These are phyloP conservation scores for Lichtheimia corymbifera DNA, from an alignment of 371 early-diverging fungal species.

Conservation along the genomic window DNA sequence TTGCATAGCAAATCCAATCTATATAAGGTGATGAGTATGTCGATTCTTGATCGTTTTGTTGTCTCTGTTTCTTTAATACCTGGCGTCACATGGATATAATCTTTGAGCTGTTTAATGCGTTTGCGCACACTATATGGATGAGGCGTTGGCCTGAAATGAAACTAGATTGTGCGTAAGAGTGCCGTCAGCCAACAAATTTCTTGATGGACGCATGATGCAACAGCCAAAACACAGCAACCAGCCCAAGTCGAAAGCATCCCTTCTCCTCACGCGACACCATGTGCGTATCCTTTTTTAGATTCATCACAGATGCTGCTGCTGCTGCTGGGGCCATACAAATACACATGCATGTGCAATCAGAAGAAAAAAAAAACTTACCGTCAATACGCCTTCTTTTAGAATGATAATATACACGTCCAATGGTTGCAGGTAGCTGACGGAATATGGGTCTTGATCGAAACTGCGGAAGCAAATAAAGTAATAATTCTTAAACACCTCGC, in stretches of 20 bases:
- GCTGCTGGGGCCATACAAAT: neutral
- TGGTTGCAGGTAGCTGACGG: conserved; percentile 71
- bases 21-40: conserved; percentile 11
- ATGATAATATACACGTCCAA: conserved; percentile 84
- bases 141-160: conserved; percentile 70
- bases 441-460: conserved; percentile 71
- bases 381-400: conserved; percentile 78
- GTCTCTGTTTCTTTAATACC: conserved; percentile 34
- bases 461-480: conserved; percentile 87
- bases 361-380: conserved; percentile 51
- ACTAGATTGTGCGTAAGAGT: conserved; percentile 28
- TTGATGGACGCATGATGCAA: too few species aligned
- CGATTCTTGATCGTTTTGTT: neutral
- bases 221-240: too few species aligned
- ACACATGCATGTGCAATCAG: neutral
- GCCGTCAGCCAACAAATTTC: too few species aligned
- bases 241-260: too few species aligned
- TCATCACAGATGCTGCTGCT: too few species aligned
- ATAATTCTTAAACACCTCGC: conserved; percentile 88
- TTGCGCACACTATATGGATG: conserved; percentile 77
- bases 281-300: too few species aligned
- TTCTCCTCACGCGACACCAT: too few species aligned
- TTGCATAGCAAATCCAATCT: conserved; percentile 90
- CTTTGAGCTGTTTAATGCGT: conserved; percentile 72
- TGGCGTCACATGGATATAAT: conserved; percentile 66